These are phyloP conservation scores for Jatropha podagrica DNA, from an alignment of 441 rosid genomes.

Conservation along the genomic window DNA sequence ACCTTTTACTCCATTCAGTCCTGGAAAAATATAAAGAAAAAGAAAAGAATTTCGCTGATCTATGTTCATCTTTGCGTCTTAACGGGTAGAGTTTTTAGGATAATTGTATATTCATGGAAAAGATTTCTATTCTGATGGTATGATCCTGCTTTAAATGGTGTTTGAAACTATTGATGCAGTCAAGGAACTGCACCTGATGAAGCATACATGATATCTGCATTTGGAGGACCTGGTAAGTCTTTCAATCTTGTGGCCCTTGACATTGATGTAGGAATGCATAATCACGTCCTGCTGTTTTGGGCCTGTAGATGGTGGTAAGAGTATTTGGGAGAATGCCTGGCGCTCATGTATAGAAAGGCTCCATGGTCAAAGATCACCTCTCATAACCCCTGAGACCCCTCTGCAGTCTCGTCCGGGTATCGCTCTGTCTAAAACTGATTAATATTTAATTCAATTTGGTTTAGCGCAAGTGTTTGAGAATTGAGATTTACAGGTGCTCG, in stretches of 20 bases:
- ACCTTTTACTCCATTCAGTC: background rate
- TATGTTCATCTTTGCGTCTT: background rate
- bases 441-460: conserved; percentile 15
- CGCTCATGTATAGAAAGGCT: conserved; percentile 65
- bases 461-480: conserved; percentile 20
- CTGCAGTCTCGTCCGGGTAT: conserved; percentile 71
- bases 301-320: conserved; percentile 74
- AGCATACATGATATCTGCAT: conserved; percentile 94
- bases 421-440: conserved; percentile 12
- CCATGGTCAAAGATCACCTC: conserved; percentile 53
- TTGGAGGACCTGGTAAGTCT: conserved; percentile 89
- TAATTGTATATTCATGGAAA: background rate
- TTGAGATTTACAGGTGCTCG: conserved; percentile 39
- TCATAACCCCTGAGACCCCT: conserved; percentile 63
- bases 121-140: conserved; percentile 1
- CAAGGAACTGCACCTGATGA: conserved; percentile 95
- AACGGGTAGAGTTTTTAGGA: background rate
- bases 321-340: conserved; percentile 88
- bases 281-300: conserved; percentile 26
- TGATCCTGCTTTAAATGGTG: conserved; percentile 20
- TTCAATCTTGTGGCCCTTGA: conserved; percentile 8
- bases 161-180: conserved; percentile 49
- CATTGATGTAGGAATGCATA: conserved; percentile 7
- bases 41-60: background rate
- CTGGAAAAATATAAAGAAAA: background rate